These are phyloP conservation scores for Chaetomiaceae sp. DNA, from an alignment of 2,329 filamentous ascomycete species.

Conservation along the genomic window DNA sequence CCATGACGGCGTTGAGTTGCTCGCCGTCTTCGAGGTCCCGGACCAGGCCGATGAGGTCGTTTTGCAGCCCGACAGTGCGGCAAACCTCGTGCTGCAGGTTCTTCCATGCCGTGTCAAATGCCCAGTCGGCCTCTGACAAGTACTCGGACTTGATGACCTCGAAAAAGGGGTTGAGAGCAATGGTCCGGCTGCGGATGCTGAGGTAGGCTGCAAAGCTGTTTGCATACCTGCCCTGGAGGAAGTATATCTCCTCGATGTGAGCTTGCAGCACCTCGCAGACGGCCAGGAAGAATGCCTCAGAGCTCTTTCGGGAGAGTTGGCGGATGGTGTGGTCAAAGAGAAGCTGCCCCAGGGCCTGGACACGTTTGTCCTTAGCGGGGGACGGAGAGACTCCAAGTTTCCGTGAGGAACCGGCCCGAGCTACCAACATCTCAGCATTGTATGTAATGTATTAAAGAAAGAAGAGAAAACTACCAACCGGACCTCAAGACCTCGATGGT, in stretches of 20 bases:
- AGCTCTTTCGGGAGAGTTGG: slow-evolving; percentile 4
- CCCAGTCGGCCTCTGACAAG: background rate
- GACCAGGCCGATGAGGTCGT: slow-evolving; percentile 16
- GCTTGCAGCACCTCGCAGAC: slow-evolving; percentile 5
- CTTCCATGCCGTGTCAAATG: background rate
- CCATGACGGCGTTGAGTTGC: slow-evolving; percentile 16
- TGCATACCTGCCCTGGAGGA: slow-evolving; percentile 1
- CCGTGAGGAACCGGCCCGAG: background rate
- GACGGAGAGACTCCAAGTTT: background rate
- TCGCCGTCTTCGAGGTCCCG: slow-evolving; percentile 18
- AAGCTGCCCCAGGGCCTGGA: slow-evolving; percentile 1
- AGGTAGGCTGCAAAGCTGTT: slow-evolving; percentile 13
- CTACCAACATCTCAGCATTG: background rate
- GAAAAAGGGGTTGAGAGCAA: slow-evolving; percentile 19
- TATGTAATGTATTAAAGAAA: background rate
- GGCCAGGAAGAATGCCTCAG: slow-evolving; percentile 12
- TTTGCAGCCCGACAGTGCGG: slow-evolving; percentile 16
- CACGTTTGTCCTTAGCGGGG: background rate
- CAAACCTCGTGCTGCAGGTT: slow-evolving; percentile 14
- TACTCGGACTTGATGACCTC: slow-evolving; percentile 20
- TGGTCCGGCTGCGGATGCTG: slow-evolving; percentile 18
- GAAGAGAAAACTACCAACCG: background rate
- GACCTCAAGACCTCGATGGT: slow-evolving; percentile 6
- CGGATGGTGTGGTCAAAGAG: slow-evolving; percentile 3
- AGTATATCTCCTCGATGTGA: slow-evolving; percentile 13